Conservation (phyloP, 805 yeast genomes). For the Ogataea glucozyma region DNA sequence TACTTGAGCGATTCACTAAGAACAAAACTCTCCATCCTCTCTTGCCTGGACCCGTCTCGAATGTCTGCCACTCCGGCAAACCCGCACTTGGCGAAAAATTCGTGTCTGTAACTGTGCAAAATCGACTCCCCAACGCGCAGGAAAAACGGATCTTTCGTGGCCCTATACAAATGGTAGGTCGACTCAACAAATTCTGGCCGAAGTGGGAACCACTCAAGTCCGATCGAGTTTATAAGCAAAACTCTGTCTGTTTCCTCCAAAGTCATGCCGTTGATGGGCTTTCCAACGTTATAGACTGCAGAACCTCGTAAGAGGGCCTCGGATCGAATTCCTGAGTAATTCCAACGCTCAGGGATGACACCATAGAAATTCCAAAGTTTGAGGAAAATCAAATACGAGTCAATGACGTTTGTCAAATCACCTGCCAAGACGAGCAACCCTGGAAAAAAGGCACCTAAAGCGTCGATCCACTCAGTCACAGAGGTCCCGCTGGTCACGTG, state of each 20-base stretch:
- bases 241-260: constrained; percentile 26
- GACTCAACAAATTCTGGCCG: constrained; percentile 93
- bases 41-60: constrained; percentile 58
- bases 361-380: constrained; percentile 82
- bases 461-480: constrained; percentile 74
- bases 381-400: constrained; percentile 59
- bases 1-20: constrained; percentile 86
- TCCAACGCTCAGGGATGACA: constrained; percentile 90
- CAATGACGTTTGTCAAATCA: constrained; percentile 62
- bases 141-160: constrained; percentile 84
- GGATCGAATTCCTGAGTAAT: constrained; percentile 34
- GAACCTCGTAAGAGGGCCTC: constrained; percentile 16
- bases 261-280: constrained; percentile 24
- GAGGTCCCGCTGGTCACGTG: constrained; percentile 52
- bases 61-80: constrained; percentile 76
- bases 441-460: constrained; percentile 85
- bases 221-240: constrained; percentile 40
- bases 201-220: constrained; percentile 87
- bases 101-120: constrained; percentile 51
- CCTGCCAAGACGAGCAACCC: constrained; percentile 83
- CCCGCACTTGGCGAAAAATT: constrained; percentile 70
- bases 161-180: constrained; percentile 77
- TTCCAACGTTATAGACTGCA: constrained; percentile 21
- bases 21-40: constrained; percentile 91
- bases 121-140: constrained; percentile 71